A percentile compares a stretch with the other conserved stretches of the same genome.
Evolutionary conservation across 768 basidiomycete species (phyloP).

Genomic region (Boletus bicolor): DNA sequence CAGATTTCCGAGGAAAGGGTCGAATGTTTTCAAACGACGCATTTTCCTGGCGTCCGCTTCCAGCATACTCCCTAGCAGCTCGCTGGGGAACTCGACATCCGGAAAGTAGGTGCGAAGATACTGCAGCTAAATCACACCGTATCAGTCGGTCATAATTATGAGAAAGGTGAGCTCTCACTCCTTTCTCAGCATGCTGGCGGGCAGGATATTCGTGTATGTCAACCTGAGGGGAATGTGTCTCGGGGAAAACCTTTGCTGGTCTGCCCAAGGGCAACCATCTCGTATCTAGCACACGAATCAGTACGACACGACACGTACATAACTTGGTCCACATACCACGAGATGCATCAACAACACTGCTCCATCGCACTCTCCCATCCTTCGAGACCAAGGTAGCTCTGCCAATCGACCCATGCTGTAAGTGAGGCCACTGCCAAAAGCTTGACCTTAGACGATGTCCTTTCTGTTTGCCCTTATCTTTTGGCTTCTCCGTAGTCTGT

Average conservation of each 20-base stretch:
- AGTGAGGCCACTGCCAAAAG: conserved; percentile 45
- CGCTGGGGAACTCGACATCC: conserved; percentile 69
- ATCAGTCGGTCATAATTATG: background rate
- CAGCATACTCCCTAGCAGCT: conserved; percentile 59
- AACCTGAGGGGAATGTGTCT: conserved; percentile 43
- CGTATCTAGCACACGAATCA: conserved; percentile 25
- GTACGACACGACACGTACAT: background rate
- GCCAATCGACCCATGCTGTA: conserved; percentile 55
- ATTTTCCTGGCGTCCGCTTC: conserved; percentile 40
- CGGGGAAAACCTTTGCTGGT: conserved; percentile 52
- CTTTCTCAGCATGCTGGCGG: conserved; percentile 61
- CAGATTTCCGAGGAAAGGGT: conserved; percentile 56
- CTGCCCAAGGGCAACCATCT: conserved; percentile 33
- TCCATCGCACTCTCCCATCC: conserved; percentile 51
- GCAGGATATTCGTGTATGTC: conserved; percentile 31
- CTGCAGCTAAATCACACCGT: conserved; percentile 47
- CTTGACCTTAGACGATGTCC: conserved; percentile 27
- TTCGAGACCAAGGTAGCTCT: conserved; percentile 52
- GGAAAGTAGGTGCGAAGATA: conserved; percentile 70
- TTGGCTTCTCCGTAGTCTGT: conserved; percentile 24
- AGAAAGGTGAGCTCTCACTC: conserved; percentile 40
- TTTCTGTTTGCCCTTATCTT: conserved; percentile 23
- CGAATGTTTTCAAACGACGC: conserved; percentile 41
- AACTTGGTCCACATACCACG: conserved; percentile 17
- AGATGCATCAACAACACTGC: conserved; percentile 35